These are phyloP conservation scores for Rutstroemia sp. DNA, from an alignment of 2,329 filamentous ascomycete species.

Conservation along the genomic window DNA sequence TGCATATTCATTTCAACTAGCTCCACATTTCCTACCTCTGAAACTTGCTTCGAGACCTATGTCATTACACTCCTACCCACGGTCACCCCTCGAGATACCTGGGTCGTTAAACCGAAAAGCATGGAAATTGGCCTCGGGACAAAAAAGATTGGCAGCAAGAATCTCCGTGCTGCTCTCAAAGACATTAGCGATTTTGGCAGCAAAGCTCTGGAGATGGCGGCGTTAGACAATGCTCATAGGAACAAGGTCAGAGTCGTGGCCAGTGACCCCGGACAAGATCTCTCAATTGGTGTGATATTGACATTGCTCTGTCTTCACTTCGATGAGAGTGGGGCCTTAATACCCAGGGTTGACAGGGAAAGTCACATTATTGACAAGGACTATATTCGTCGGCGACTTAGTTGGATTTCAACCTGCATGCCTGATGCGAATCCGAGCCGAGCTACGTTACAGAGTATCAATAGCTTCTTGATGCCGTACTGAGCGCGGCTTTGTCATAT, in stretches of 20 bases:
- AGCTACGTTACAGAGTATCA: constrained; percentile 82
- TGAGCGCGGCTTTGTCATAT: neutral
- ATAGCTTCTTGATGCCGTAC: constrained; percentile 70
- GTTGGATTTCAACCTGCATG: constrained; percentile 73
- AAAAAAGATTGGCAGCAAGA: constrained; percentile 74
- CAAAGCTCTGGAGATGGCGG: constrained; percentile 10
- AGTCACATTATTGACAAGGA: constrained; percentile 54
- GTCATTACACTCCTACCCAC: constrained; percentile 37
- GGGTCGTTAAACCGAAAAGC: constrained; percentile 30
- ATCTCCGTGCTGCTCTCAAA: constrained; percentile 66
- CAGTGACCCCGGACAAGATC: constrained; percentile 72
- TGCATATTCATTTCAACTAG: constrained; percentile 21
- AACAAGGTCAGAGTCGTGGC: constrained; percentile 45
- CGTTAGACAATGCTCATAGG: neutral
- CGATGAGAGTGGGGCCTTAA: constrained; percentile 49
- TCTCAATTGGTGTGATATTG: constrained; percentile 71
- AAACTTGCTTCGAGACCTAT: neutral
- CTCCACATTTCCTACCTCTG: constrained; percentile 9
- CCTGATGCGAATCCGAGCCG: constrained; percentile 78
- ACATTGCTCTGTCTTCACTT: constrained; percentile 69
- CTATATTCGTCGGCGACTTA: constrained; percentile 67
- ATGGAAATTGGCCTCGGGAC: constrained; percentile 58
- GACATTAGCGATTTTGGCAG: constrained; percentile 21
- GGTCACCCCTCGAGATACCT: constrained; percentile 38
- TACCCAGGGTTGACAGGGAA: constrained; percentile 6